Conservation (phyloP, 139 green algal species). For the Chlorella vulgaris region DNA sequence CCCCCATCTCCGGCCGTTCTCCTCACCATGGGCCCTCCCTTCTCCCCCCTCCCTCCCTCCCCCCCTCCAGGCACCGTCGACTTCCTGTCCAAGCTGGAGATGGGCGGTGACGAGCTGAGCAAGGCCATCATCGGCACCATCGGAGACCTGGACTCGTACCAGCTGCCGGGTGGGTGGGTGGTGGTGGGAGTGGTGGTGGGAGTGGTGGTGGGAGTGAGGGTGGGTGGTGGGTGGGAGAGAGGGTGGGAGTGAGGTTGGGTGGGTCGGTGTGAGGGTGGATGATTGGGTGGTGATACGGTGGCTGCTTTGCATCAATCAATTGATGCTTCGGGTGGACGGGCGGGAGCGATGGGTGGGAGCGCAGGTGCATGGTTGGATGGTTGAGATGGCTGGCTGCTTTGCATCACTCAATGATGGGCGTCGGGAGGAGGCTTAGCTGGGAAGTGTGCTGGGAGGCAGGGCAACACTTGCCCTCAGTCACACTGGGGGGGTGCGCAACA, state of each 20-base stretch:
- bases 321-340: too few relatives aligned
- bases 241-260: too few relatives aligned
- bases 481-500: too few relatives aligned
- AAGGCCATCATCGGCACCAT: slow-evolving; percentile 98
- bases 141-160: slow-evolving; percentile 93
- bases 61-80: slow-evolving; percentile 68
- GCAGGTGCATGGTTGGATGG: background rate
- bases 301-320: too few relatives aligned
- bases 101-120: slow-evolving; percentile 85
- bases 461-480: too few relatives aligned
- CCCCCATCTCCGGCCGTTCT: background rate
- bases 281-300: too few relatives aligned
- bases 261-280: too few relatives aligned
- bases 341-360: background rate
- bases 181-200: background rate
- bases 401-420: too few relatives aligned
- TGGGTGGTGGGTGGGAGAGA: background rate
- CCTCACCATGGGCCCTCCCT: background rate
- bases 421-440: too few relatives aligned
- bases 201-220: background rate
- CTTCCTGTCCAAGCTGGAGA: slow-evolving; percentile 82
- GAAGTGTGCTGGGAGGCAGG: too few relatives aligned
- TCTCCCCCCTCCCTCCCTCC: background rate
- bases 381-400: too few relatives aligned
- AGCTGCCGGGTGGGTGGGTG: slow-evolving; percentile 71